Conservation (phyloP, 1,139 yeast genomes). For the Debaryomycetaceae sp. region DNA sequence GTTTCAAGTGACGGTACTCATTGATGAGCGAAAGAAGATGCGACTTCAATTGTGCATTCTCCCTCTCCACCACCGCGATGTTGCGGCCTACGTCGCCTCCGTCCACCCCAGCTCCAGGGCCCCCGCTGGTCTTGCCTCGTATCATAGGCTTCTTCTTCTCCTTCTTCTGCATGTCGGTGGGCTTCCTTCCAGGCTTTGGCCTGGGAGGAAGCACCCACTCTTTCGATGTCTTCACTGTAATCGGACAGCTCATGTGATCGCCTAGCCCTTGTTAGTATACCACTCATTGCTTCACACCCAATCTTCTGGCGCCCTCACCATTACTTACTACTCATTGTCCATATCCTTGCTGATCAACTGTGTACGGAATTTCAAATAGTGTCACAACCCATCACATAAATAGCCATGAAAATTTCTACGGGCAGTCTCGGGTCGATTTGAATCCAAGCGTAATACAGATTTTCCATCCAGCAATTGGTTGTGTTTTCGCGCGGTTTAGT, state of each 20-base stretch:
- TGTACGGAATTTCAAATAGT: not conserved
- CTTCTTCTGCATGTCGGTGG: slow-evolving; percentile 26
- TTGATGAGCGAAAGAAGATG: slow-evolving; percentile 37
- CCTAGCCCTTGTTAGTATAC: slow-evolving; percentile 5
- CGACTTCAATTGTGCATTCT: slow-evolving; percentile 35
- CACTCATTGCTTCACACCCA: not conserved
- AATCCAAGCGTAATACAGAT: slow-evolving; percentile 1
- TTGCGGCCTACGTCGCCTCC: slow-evolving; percentile 11
- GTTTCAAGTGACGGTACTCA: slow-evolving; percentile 39
- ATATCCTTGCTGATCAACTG: not conserved
- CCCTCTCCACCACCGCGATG: slow-evolving; percentile 29
- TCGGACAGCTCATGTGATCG: slow-evolving; percentile 2
- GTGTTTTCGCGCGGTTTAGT: not conserved
- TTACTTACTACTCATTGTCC: slow-evolving; percentile 4
- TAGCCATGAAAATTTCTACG: slow-evolving; percentile 1
- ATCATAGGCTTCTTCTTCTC: slow-evolving; percentile 4
- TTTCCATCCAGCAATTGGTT: slow-evolving; percentile 2
- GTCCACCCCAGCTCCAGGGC: not conserved
- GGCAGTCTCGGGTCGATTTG: slow-evolving; percentile 1
- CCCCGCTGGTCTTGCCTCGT: not conserved
- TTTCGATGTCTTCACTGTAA: slow-evolving; percentile 51
- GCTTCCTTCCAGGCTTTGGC: slow-evolving; percentile 89
- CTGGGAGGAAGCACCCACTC: slow-evolving; percentile 92
- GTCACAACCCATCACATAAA: not conserved
- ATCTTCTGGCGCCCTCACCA: not conserved